These are phyloP conservation scores for Aegilops longissima DNA, from an alignment of 176 grass and related monocot species.

Conservation along the genomic window DNA sequence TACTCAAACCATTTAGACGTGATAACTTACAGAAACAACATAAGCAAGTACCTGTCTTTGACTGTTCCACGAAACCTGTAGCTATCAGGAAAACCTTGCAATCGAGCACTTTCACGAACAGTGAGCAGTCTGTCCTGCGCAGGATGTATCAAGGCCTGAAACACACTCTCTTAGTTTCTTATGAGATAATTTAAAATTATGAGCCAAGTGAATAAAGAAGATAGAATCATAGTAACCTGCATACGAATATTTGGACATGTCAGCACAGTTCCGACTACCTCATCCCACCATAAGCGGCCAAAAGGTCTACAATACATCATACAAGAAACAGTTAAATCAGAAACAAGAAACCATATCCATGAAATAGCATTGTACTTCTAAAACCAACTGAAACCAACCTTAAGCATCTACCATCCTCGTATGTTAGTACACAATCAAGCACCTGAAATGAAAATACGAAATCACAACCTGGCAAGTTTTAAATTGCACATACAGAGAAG, in stretches of 20 bases:
- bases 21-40: background rate
- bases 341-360: conserved; percentile 1
- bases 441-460: conserved; percentile 60
- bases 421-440: conserved; percentile 64
- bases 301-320: conserved; percentile 60
- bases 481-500: background rate
- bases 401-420: conserved; percentile 68
- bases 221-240: conserved; percentile 50
- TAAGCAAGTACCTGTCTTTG: conserved; percentile 63
- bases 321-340: conserved; percentile 16
- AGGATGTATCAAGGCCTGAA: conserved; percentile 85
- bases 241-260: conserved; percentile 62
- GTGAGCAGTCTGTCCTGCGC: conserved; percentile 79
- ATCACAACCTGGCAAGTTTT: background rate
- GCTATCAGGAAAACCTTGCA: conserved; percentile 92
- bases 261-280: conserved; percentile 85
- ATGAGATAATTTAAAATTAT: conserved; percentile 23
- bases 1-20: conserved; percentile 1
- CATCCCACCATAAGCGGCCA: conserved; percentile 88
- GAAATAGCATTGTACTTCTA: conserved; percentile 5
- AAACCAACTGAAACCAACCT: conserved; percentile 49
- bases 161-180: conserved; percentile 31
- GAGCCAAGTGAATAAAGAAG: conserved; percentile 23
- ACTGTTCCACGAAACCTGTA: conserved; percentile 83
- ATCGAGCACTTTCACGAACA: conserved; percentile 82